A percentile compares a stretch with the other conserved stretches of the same genome.
phyloP scores from a whole-genome alignment of 208 protist species.

The Endotrypanum monterogeii region DNA sequence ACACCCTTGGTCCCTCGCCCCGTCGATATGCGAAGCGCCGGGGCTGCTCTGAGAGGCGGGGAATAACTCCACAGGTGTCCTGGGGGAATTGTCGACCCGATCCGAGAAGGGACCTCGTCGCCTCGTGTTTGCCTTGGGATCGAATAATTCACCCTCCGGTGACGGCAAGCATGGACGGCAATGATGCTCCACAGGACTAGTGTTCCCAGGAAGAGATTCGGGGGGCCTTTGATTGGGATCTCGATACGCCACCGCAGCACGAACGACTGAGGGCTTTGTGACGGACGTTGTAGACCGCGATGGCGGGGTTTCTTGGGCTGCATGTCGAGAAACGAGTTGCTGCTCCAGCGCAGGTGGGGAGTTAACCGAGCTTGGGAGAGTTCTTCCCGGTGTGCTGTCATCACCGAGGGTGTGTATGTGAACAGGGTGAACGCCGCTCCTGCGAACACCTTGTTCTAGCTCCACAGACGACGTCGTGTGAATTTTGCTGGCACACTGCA shows the following conservation, averaged over 20 bases:
- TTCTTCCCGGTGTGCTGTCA: conserved; percentile 9
- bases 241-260: neutral
- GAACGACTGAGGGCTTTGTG: neutral
- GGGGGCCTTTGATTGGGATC: neutral
- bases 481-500: neutral
- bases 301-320: neutral
- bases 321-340: neutral
- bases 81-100: neutral
- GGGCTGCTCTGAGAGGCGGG: neutral
- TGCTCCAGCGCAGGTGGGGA: conserved; percentile 16
- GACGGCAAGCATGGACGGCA: neutral
- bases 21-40: neutral
- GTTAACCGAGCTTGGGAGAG: conserved; percentile 3
- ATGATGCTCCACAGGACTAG: neutral
- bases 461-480: neutral
- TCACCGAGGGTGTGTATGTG: neutral
- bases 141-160: neutral
- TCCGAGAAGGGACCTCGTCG: neutral
- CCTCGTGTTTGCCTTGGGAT: no score
- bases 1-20: neutral
- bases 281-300: neutral
- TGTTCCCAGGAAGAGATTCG: no score
- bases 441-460: neutral
- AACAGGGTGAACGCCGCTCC: neutral
- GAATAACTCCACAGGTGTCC: neutral